Percentiles rank a stretch among this genome's conserved stretches.
Evolutionary conservation across 2,329 filamentous ascomycete species (phyloP).

Genomic region (Neofusicoccum kwambonambiense): DNA sequence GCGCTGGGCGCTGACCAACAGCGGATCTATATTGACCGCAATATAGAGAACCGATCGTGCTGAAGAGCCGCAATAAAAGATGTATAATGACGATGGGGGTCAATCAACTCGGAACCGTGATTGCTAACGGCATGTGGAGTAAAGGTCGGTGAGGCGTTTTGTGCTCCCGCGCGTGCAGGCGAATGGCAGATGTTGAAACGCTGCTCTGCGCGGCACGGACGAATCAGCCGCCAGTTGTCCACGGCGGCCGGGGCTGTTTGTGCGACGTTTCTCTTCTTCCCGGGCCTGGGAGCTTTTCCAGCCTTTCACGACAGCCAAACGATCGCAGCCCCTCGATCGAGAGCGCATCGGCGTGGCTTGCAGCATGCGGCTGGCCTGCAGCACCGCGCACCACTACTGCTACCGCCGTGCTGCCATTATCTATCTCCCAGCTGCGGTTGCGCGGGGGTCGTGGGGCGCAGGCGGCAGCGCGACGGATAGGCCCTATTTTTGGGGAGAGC

Average conservation of each 20-base stretch:
- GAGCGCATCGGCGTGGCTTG: constrained; percentile 1
- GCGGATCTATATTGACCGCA: not conserved
- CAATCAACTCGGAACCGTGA: not conserved
- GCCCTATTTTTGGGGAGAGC: constrained; percentile 6
- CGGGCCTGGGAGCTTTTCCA: not conserved
- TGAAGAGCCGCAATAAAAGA: not conserved
- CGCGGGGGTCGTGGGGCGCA: not conserved
- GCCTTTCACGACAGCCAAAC: not conserved
- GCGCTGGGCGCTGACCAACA: not conserved
- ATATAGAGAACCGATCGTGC: not conserved
- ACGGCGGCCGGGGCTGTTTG: not conserved
- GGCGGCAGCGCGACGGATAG: not conserved
- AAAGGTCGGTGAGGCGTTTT: constrained; percentile 12
- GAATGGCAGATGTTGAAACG: constrained; percentile 7
- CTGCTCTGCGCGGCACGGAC: not conserved
- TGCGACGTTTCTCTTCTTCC: not conserved
- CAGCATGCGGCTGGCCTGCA: constrained; percentile 3
- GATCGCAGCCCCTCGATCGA: constrained; percentile 5
- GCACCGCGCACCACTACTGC: not conserved
- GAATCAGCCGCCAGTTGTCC: not conserved
- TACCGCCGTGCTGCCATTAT: not conserved
- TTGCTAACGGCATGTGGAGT: constrained; percentile 10
- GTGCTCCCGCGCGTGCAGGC: not conserved
- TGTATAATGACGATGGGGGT: not conserved
- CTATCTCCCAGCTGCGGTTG: not conserved